Conservation (phyloP, 2,329 filamentous ascomycete genomes). For the Pseudocercospora eumusae region DNA sequence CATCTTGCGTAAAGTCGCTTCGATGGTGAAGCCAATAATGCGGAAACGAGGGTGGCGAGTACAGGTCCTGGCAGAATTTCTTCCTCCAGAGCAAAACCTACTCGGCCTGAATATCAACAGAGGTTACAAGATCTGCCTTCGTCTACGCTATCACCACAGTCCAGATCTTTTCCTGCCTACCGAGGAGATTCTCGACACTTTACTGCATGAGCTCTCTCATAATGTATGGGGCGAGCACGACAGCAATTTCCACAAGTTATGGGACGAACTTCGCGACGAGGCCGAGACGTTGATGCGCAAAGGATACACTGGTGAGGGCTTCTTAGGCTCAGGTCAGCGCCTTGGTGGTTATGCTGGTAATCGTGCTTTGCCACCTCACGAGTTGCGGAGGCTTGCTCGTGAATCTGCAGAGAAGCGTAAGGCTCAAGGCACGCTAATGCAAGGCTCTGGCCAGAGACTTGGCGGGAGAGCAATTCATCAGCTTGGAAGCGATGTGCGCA, state of each 20-base stretch:
- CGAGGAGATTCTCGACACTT: conserved; percentile 81
- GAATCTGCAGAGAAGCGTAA: conserved; percentile 67
- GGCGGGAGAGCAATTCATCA: conserved; percentile 60
- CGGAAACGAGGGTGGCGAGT: conserved; percentile 80
- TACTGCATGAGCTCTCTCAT: conserved; percentile 93
- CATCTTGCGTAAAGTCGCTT: conserved; percentile 76
- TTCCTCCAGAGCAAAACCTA: conserved; percentile 71
- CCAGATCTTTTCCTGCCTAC: conserved; percentile 74
- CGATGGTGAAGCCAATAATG: conserved; percentile 94
- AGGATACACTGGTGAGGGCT: conserved; percentile 89
- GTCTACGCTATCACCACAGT: conserved; percentile 75
- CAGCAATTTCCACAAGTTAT: conserved; percentile 76
- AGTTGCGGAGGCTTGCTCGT: conserved; percentile 73
- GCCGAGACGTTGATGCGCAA: conserved; percentile 73
- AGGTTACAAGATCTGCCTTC: conserved; percentile 77
- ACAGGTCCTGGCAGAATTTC: conserved; percentile 78
- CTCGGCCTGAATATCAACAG: conserved; percentile 77
- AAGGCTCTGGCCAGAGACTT: conserved; percentile 69
- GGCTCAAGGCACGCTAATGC: conserved; percentile 46
- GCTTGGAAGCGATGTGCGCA: conserved; percentile 68
- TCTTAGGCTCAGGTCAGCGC: conserved; percentile 71
- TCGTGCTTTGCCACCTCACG: conserved; percentile 65
- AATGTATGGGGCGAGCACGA: conserved; percentile 84
- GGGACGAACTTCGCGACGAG: conserved; percentile 87
- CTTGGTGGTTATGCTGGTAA: conserved; percentile 61